These are phyloP conservation scores for Thielaviopsis musarum DNA, from an alignment of 2,329 filamentous ascomycete genomes.

Conservation along the genomic window DNA sequence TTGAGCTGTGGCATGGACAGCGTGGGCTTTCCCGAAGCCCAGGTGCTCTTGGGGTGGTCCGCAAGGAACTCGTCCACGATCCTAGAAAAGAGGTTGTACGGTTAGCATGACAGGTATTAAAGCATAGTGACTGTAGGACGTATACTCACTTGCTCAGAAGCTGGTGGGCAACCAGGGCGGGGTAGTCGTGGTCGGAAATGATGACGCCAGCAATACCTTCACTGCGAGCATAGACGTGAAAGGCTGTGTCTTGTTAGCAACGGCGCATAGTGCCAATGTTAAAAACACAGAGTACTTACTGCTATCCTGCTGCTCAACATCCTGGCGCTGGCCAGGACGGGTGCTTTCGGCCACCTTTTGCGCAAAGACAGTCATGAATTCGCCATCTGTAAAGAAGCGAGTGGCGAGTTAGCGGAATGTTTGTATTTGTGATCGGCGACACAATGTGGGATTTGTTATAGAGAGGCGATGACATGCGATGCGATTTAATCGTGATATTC, in stretches of 20 bases:
- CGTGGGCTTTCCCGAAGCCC: slow-evolving; percentile 35
- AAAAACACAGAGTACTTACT: slow-evolving; percentile 23
- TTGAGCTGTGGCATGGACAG: slow-evolving; percentile 57
- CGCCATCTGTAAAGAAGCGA: slow-evolving; percentile 22
- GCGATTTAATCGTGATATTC: not conserved
- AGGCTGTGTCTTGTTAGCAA: slow-evolving; percentile 41
- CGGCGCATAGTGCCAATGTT: not conserved
- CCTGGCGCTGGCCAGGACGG: slow-evolving; percentile 62
- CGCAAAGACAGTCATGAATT: slow-evolving; percentile 70
- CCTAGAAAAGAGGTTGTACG: slow-evolving; percentile 13
- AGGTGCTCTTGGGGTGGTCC: slow-evolving; percentile 54
- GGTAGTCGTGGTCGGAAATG: slow-evolving; percentile 62
- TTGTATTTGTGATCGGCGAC: not conserved
- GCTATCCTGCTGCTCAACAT: slow-evolving; percentile 57
- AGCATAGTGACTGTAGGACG: not conserved
- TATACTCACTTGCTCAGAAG: slow-evolving; percentile 50
- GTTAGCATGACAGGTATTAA: not conserved
- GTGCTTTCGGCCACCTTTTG: slow-evolving; percentile 81
- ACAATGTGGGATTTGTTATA: not conserved
- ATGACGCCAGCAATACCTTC: slow-evolving; percentile 62
- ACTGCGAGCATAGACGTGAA: slow-evolving; percentile 62
- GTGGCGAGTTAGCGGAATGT: not conserved
- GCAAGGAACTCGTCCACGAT: slow-evolving; percentile 73
- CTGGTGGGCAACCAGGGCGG: slow-evolving; percentile 65
- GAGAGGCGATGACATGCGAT: not conserved